Percentiles rank a stretch among this genome's conserved stretches.
phyloP scores from a whole-genome alignment of 768 basidiomycete genomes.

The Agrocybe pediades region DNA sequence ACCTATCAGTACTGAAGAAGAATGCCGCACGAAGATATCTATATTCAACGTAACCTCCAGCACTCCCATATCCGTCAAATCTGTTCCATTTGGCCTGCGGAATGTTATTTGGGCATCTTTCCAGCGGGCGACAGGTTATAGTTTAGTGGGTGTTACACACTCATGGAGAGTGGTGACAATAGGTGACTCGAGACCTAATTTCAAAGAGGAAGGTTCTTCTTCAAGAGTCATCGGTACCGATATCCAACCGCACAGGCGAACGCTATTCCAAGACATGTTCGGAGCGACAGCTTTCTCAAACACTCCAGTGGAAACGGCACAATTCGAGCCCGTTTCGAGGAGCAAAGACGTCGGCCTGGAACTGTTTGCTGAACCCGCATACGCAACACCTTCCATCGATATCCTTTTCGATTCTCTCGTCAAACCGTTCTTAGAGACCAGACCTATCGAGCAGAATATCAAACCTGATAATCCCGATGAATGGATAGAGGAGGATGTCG shows the following conservation, averaged over 20 bases:
- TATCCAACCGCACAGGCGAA: constrained; percentile 36
- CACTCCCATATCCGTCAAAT: constrained; percentile 40
- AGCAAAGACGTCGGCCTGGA: constrained; percentile 28
- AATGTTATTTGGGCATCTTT: constrained; percentile 42
- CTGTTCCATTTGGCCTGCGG: constrained; percentile 66
- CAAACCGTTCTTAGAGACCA: constrained; percentile 32
- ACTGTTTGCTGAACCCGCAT: constrained; percentile 70
- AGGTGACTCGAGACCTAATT: constrained; percentile 54
- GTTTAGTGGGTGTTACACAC: constrained; percentile 70
- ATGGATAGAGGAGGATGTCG: constrained; percentile 41
- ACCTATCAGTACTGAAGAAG: constrained; percentile 25
- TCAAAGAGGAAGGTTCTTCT: constrained; percentile 36
- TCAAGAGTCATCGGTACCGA: constrained; percentile 18
- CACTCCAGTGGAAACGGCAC: constrained; percentile 28
- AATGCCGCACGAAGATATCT: constrained; percentile 39
- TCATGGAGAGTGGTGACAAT: constrained; percentile 67
- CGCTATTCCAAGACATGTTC: constrained; percentile 91
- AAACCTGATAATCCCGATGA: constrained; percentile 14
- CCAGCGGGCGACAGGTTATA: constrained; percentile 39
- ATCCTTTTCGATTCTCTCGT: constrained; percentile 66
- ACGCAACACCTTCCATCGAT: constrained; percentile 76
- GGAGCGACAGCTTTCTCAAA: constrained; percentile 69
- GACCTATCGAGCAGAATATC: constrained; percentile 13
- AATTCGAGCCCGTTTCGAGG: constrained; percentile 2
- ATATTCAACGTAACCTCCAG: constrained; percentile 51